Evolutionary conservation across 176 grass and related monocot species (phyloP), one percentile per base, ranked within the genome.

Genomic region (Rhipidocladum racemiflorum): DNA sequence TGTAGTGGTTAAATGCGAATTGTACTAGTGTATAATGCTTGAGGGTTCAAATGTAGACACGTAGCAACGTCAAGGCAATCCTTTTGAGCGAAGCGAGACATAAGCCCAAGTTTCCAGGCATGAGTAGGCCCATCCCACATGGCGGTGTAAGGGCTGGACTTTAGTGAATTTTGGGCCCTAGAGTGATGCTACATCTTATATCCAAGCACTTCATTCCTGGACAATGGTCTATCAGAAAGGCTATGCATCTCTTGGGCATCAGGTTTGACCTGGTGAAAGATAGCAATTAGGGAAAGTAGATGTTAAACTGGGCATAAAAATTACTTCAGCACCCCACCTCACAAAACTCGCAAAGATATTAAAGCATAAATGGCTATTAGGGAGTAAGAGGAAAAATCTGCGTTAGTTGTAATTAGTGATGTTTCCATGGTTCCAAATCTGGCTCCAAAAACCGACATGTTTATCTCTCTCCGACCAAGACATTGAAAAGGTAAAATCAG

Each of bases 271-370:
- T 76, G 61, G 28, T 34, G 65, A 32, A 64, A 20, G 32, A 57
- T n/a, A 54, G 42, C 32, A 21, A 65, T 40, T 18, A 51, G 20
- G 20, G 24, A 66, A 55, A 56, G 27, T 83, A 25, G 59, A 66
- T 56, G 59, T 48, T 79, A 60, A 14, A 74, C 79, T 38, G 51
- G 2, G 55, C 23, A 78, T 24, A 36, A 65, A 61, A 20, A 14
- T 50, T 40, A 12, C 7, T 16, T 77, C 32, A 53, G 59, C 55
- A 42, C 81, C 27, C 65, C 70, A 38, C 15, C 28, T 46, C 80
- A 67, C 14, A 56, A 34, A 74, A 86, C 20, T 75, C 61, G 62
- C 50, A 75, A 27, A 59, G 18, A 82, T 77, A 30, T 27, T 75
- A 53, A 38, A 49, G 12, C 29, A 35, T 32, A 65, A 65, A 43